A percentile compares a stretch with the other conserved stretches of the same genome.
phyloP scores from a whole-genome alignment of 176 grass and related monocot genomes.

The Chrysopogon serrulatus region DNA sequence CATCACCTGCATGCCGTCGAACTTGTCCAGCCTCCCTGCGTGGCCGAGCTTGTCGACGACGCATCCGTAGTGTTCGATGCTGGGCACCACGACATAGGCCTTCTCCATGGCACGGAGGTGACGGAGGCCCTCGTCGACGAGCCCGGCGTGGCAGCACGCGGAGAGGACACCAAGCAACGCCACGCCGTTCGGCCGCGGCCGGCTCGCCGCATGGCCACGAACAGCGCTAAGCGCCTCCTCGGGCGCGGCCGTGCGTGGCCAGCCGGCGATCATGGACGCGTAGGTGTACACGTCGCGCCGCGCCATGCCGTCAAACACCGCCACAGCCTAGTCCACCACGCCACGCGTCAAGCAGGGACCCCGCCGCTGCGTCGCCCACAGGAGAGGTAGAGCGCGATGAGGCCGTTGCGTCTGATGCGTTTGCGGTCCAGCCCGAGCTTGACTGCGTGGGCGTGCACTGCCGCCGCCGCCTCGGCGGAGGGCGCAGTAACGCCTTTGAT shows the following conservation, averaged over 20 bases:
- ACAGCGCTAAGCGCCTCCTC: conserved; percentile 39
- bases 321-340: conserved; percentile 31
- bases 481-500: neutral
- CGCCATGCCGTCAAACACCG: conserved; percentile 50
- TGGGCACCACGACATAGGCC: conserved; percentile 11
- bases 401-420: conserved; percentile 21
- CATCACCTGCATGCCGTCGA: no score
- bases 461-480: neutral
- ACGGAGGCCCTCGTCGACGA: conserved; percentile 43
- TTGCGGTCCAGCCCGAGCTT: conserved; percentile 15
- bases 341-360: conserved; percentile 18
- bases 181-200: conserved; percentile 55
- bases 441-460: neutral
- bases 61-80: conserved; percentile 75
- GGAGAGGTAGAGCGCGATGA: conserved; percentile 33
- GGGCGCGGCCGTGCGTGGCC: conserved; percentile 56
- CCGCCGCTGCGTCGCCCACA: neutral
- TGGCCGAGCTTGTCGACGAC: conserved; percentile 72
- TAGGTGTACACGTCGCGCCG: conserved; percentile 61
- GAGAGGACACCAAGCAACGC: conserved; percentile 52
- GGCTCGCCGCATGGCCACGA: conserved; percentile 39
- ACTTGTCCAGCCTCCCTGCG: conserved; percentile 45
- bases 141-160: conserved; percentile 64
- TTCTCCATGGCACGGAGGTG: conserved; percentile 27
- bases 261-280: conserved; percentile 60